Percentiles rank a stretch among this genome's conserved stretches.
These are phyloP conservation scores for Peniophora sp. DNA, from an alignment of 1,284 basidiomycete species.

Conservation along the genomic window DNA sequence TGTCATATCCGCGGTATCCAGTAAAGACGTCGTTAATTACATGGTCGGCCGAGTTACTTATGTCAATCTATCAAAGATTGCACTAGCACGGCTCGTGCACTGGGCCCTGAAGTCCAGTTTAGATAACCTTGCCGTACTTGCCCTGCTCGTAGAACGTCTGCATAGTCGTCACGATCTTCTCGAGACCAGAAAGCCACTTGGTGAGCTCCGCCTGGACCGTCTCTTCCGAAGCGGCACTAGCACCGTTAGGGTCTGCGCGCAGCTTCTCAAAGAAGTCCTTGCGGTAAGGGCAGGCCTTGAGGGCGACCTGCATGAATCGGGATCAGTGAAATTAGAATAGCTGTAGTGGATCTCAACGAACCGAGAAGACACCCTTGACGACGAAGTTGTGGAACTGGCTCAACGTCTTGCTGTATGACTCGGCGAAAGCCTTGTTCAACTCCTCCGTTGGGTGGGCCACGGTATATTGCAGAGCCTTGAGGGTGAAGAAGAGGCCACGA, in stretches of 20 bases:
- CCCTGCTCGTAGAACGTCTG: constrained; percentile 65
- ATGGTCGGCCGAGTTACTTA: too few relatives aligned
- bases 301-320: constrained; percentile 65
- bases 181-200: constrained; percentile 62
- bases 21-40: too few relatives aligned
- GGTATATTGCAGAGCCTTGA: constrained; percentile 71
- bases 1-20: too few relatives aligned
- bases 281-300: constrained; percentile 96
- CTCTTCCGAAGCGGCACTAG: constrained; percentile 47
- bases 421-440: constrained; percentile 71
- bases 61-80: too few relatives aligned
- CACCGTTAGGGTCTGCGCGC: constrained; percentile 59
- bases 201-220: constrained; percentile 67
- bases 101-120: neutral
- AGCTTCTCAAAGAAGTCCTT: constrained; percentile 87
- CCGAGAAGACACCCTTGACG: constrained; percentile 78
- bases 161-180: constrained; percentile 63
- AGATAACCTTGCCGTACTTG: constrained; percentile 46
- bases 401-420: constrained; percentile 78
- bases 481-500: constrained; percentile 88
- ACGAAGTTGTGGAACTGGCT: constrained; percentile 87
- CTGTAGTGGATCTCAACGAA: constrained; percentile 32
- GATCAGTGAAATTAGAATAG: too few relatives aligned
- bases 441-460: constrained; percentile 67
- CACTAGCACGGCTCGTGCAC: too few relatives aligned